Percentiles rank a stretch among this genome's conserved stretches.
phyloP scores from a whole-genome alignment of 306 rosid species.

The Quercus berberidifolia region DNA sequence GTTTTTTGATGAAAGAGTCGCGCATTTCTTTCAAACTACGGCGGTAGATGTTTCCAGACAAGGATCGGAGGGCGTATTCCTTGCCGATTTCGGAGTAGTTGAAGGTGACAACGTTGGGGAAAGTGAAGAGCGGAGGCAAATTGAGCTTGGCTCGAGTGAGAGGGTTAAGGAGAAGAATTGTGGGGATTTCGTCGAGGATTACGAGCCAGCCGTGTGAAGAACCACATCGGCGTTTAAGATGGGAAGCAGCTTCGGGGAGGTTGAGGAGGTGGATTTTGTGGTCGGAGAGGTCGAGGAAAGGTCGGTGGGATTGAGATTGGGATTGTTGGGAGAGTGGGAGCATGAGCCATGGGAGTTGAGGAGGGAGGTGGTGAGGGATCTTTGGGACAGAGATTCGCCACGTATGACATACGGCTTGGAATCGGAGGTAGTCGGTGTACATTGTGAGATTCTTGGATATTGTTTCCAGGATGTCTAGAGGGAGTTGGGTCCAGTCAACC shows the following conservation, averaged over 20 bases:
- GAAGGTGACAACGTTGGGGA: slow-evolving; percentile 58
- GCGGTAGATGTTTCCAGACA: slow-evolving; percentile 19
- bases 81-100: slow-evolving; percentile 50
- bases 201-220: slow-evolving; percentile 75
- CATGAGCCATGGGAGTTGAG: slow-evolving; percentile 71
- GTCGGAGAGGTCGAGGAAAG: slow-evolving; percentile 48
- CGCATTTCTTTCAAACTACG: slow-evolving; percentile 51
- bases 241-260: slow-evolving; percentile 48
- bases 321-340: slow-evolving; percentile 35
- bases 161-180: slow-evolving; percentile 52
- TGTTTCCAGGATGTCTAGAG: slow-evolving; percentile 44
- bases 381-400: slow-evolving; percentile 42
- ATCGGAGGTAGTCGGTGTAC: slow-evolving; percentile 52
- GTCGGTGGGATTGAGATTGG: slow-evolving; percentile 24
- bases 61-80: slow-evolving; percentile 37
- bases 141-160: slow-evolving; percentile 36
- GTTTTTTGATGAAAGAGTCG: slow-evolving; percentile 47
- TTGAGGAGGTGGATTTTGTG: slow-evolving; percentile 47
- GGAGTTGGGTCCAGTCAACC: slow-evolving; percentile 50
- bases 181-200: slow-evolving; percentile 49
- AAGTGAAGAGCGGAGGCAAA: slow-evolving; percentile 61
- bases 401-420: slow-evolving; percentile 42
- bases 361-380: slow-evolving; percentile 55
- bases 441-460: slow-evolving; percentile 32
- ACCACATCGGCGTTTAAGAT: slow-evolving; percentile 50